Base-by-base conservation (phyloP, 2,329 filamentous ascomycete genomes). In the Annulohypoxylon truncatum region DNA sequence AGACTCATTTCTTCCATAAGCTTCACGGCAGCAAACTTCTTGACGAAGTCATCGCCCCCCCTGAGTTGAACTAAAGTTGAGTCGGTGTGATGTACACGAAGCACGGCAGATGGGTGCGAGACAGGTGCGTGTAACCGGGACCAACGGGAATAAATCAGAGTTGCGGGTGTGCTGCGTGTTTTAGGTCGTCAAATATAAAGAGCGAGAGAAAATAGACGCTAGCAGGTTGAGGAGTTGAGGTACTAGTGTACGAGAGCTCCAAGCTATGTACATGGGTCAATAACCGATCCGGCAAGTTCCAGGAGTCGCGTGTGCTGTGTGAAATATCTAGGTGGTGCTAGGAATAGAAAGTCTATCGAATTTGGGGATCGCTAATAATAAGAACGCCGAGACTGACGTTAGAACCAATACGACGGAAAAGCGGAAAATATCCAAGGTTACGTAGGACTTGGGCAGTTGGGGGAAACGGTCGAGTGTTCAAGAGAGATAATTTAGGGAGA, bases 341-440 rank as follows among this genome's bases (percentile, higher is more conserved):
- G 35, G 15, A 3, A 31, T 18, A n/a, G n/a, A 26, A 28, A 26
- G 33, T 61, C 33, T 50, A 60, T 61, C 40, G 61, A 38, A 31
- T 52, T 54, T 59, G 29, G 44, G 47, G 55, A 42, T 66, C 62
- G 60, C 63, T 61, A 47, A 61, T 66, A 69, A 64, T 64, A 66
- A 61, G 59, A 69, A 61, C 40, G 48, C 63, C 59, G 48, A 64
- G 55, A 59, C 51, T 56, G 42, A 57, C 4, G 42, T 28, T 58
- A 18, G 47, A 66, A 55, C 60, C 60, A 59, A 63, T 61, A 58
- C 42, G 35, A 48, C 54, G 60, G 60, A 62, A 66, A 61, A 18
- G 60, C 66, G 63, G 66, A 69, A 66, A 61, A 66, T 69, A 64
- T 63, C 47, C 29, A 64, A 46, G 46, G 51, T 35, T 58, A 58